Conservation (phyloP, 306 rosid species). For the Casuarina glauca region DNA sequence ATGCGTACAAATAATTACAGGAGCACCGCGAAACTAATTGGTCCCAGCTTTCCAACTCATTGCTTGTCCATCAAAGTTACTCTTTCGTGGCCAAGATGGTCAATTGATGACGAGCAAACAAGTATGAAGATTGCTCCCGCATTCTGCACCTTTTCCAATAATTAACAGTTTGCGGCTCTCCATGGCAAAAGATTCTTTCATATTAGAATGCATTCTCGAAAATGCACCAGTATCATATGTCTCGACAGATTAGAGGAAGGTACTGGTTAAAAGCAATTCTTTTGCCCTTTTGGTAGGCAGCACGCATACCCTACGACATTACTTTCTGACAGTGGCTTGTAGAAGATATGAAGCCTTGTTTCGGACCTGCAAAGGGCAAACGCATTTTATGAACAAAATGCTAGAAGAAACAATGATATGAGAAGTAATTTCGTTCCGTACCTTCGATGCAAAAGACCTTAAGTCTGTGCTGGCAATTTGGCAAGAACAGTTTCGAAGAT, state of each 20-base stretch:
- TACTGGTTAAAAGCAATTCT: background rate
- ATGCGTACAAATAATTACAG: background rate
- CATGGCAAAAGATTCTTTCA: background rate
- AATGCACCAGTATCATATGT: background rate
- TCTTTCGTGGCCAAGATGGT: background rate
- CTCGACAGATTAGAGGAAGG: background rate
- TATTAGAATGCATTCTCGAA: background rate
- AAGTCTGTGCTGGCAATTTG: constrained; percentile 74
- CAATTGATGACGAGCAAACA: background rate
- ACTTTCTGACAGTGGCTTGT: constrained; percentile 51
- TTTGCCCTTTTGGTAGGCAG: background rate
- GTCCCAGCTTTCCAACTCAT: background rate
- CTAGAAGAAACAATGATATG: constrained; percentile 12
- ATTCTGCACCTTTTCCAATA: background rate
- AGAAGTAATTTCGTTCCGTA: constrained; percentile 30
- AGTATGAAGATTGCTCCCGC: background rate
- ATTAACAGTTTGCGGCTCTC: background rate
- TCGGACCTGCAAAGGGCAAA: constrained; percentile 63
- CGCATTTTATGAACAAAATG: constrained; percentile 12
- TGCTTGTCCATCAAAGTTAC: background rate
- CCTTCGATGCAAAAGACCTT: constrained; percentile 83
- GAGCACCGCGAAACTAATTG: background rate
- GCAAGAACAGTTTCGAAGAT: constrained; percentile 65
- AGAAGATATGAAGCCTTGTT: constrained; percentile 75
- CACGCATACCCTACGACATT: background rate